Evolutionary conservation across 305 asterid species (phyloP).

Genomic region (Withania somnifera): DNA sequence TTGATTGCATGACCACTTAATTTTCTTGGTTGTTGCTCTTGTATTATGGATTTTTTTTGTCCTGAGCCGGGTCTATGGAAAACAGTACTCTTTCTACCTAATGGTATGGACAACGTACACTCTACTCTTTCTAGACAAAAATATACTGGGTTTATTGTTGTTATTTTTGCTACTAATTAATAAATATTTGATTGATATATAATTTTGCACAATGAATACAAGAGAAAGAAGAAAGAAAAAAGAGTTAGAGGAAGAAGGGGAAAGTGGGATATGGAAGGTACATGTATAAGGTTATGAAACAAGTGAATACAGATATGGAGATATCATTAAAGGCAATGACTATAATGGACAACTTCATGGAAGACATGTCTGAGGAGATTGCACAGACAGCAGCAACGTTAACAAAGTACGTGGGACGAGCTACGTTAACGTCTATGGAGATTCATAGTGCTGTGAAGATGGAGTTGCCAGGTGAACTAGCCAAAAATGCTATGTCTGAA

Average conservation of each 20-base stretch:
- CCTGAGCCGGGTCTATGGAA: too few relatives aligned
- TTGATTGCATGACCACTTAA: too few relatives aligned
- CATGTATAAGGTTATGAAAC: conserved; percentile 51
- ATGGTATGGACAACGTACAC: too few relatives aligned
- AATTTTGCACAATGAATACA: neutral
- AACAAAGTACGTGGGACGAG: neutral
- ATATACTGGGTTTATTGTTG: too few relatives aligned
- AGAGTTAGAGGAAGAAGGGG: neutral
- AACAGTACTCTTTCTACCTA: too few relatives aligned
- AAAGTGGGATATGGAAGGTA: conserved; percentile 35
- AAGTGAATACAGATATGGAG: conserved; percentile 68
- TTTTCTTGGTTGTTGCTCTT: too few relatives aligned
- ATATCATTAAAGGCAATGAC: conserved; percentile 64
- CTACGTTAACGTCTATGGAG: conserved; percentile 1
- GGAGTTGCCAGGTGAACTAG: conserved; percentile 8
- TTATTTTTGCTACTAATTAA: too few relatives aligned
- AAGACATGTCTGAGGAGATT: conserved; percentile 57
- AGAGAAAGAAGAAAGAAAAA: neutral
- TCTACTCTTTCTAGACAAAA: too few relatives aligned
- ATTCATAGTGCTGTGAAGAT: conserved; percentile 7
- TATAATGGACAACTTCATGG: conserved; percentile 43
- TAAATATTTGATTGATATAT: too few relatives aligned
- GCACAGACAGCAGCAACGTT: conserved; percentile 48
- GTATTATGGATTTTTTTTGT: too few relatives aligned
- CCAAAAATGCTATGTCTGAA: conserved; percentile 11